A percentile compares a stretch with the other conserved stretches of the same genome.
Evolutionary conservation across 768 basidiomycete species (phyloP).

Genomic region (Amyloporia xantha): DNA sequence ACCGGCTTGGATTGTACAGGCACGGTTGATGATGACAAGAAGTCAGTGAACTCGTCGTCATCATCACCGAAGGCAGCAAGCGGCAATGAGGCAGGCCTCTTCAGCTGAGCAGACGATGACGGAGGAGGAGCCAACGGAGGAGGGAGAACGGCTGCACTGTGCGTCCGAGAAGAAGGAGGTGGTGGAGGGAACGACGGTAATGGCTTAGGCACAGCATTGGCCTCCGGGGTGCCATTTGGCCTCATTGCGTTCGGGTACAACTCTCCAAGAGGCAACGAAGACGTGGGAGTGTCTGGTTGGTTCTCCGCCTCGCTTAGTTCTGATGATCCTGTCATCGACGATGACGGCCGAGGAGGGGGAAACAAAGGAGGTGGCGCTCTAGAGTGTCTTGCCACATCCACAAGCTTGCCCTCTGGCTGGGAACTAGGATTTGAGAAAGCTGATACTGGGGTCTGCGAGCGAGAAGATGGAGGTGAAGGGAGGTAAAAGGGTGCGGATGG

Average conservation of each 20-base stretch:
- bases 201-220: neutral
- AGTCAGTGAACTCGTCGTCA: slow-evolving; percentile 22
- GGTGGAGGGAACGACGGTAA: neutral
- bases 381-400: no score
- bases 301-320: slow-evolving; percentile 5
- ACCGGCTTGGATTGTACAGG: neutral
- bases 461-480: slow-evolving; percentile 10
- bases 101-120: neutral
- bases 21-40: slow-evolving; percentile 18
- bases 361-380: slow-evolving; percentile 4
- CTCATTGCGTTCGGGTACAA: slow-evolving; percentile 11
- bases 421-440: no score
- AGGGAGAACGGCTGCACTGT: neutral
- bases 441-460: slow-evolving; percentile 9
- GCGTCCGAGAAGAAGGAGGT: slow-evolving; percentile 2
- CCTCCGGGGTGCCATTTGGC: neutral
- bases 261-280: slow-evolving; percentile 11
- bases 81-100: slow-evolving; percentile 3
- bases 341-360: neutral
- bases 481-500: slow-evolving; percentile 5
- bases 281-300: slow-evolving; percentile 13
- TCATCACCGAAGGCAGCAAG: slow-evolving; percentile 12
- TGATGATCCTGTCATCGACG: slow-evolving; percentile 1
- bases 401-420: no score
- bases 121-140: slow-evolving; percentile 5